Conservation (phyloP, 805 yeast genomes). For the Metschnikowia anglica region DNA sequence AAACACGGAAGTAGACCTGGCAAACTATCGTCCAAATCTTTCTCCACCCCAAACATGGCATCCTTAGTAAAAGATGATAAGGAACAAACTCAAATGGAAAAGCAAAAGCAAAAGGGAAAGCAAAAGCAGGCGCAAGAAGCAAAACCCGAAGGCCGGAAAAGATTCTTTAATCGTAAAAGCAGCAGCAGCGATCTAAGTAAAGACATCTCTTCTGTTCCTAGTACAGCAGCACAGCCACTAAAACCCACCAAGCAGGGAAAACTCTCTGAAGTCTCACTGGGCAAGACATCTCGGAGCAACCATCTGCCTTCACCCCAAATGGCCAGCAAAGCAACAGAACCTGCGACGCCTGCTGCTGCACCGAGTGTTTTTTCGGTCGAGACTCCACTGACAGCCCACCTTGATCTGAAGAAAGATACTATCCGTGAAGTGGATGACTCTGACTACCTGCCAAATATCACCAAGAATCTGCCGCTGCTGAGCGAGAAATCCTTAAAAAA, state of each 20-base stretch:
- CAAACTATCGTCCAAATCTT: constrained; percentile 28
- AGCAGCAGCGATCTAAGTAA: constrained; percentile 1
- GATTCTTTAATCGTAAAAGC: constrained; percentile 4
- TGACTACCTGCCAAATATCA: constrained; percentile 18
- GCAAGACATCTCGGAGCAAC: background rate
- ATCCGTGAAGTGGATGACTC: constrained; percentile 23
- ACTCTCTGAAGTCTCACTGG: background rate
- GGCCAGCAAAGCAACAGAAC: background rate
- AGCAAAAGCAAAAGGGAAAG: no score
- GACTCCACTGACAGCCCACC: constrained; percentile 11
- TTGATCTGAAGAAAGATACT: constrained; percentile 15
- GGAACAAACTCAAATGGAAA: constrained; percentile 1
- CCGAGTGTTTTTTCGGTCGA: constrained; percentile 12
- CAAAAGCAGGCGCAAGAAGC: background rate
- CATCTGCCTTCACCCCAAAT: background rate
- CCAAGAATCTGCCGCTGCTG: constrained; percentile 6
- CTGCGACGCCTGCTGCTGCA: constrained; percentile 3
- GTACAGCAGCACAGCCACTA: background rate
- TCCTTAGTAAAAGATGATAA: constrained; percentile 7
- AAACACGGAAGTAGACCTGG: constrained; percentile 15
- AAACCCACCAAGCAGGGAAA: background rate
- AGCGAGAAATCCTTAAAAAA: background rate
- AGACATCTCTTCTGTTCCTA: background rate
- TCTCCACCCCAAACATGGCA: constrained; percentile 31
- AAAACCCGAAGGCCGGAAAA: constrained; percentile 1